Evolutionary conservation across 108 stramenopile species (phyloP).

Genomic region (Conticribra guillardii): DNA sequence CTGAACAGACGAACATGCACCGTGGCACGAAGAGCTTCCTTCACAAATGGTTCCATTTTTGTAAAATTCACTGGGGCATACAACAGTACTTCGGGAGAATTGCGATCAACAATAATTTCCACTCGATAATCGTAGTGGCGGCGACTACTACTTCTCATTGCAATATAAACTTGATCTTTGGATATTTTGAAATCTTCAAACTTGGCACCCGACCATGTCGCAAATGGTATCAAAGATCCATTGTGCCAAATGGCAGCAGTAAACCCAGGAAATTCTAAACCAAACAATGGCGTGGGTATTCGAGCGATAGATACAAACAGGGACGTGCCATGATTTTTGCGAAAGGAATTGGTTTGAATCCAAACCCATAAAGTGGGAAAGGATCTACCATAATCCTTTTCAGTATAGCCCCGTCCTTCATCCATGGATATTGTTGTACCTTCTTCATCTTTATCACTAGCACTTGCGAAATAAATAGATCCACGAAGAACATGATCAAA

Average conservation of each 20-base stretch:
- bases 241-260: constrained; percentile 41
- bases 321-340: constrained; percentile 37
- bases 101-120: constrained; percentile 29
- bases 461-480: background rate
- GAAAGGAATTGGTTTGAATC: constrained; percentile 46
- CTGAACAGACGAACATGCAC: constrained; percentile 28
- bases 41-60: constrained; percentile 35
- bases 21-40: constrained; percentile 31
- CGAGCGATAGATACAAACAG: constrained; percentile 45
- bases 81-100: constrained; percentile 32
- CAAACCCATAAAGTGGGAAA: constrained; percentile 42
- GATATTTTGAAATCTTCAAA: constrained; percentile 40
- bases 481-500: constrained; percentile 42
- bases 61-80: constrained; percentile 46
- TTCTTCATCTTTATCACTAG: background rate
- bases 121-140: constrained; percentile 12
- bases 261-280: constrained; percentile 39
- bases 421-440: constrained; percentile 25
- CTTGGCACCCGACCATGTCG: constrained; percentile 32
- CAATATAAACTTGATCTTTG: constrained; percentile 28
- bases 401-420: constrained; percentile 35
- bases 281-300: constrained; percentile 28
- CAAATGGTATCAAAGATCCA: constrained; percentile 30
- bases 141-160: constrained; percentile 16
- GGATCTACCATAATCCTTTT: constrained; percentile 37